Evolutionary conservation across 2,329 filamentous ascomycete species (phyloP), one percentile per base, ranked within the genome.

Genomic region (Claviceps africana): DNA sequence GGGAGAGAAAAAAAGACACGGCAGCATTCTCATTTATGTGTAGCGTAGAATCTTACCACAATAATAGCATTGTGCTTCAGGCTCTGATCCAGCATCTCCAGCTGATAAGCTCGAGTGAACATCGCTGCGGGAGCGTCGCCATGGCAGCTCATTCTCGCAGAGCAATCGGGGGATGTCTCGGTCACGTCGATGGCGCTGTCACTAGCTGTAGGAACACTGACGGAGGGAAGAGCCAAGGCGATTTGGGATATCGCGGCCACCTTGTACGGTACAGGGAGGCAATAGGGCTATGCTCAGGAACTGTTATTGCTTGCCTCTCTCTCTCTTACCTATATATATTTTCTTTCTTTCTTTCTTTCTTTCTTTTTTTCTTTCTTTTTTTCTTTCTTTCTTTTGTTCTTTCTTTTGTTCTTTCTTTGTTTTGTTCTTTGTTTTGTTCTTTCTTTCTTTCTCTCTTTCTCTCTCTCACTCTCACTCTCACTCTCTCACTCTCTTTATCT

Each of bases 41-140:
- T 48, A 19, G 17, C 19, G 9, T 17, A 40, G 47, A 30, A 21
- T 10, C 73, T 55, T 69, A 87, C 84, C 28, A 79, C 79, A 51
- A 88, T 79, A 57, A 90, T 87, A 33, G 84, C 78, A 62, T 89
- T 90, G 47, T 74, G 70, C 55, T 76, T 74, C 59, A 86, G 70
- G 60, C 84, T 88, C 60, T 78, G 75, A 54, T 83, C 75, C 51
- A 86, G 72, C 86, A 91, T 89, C 67, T 90, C 86, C 21, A 78
- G 62, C 65, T 91, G 86, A 59, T 90, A 91, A 1, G 76, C 78
- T 47, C 85, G 70, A 19, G 76, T 64, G 53, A 67, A 64, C 58
- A 78, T 70, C 42, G 64, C 57, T 21, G 53, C 54, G 8, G 43
- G 17, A 31, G 37, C 17, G 21, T 9, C 50, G 31, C 56, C 51